Conservation (phyloP, 2,329 filamentous ascomycete species). For the Leptographium flavum region DNA sequence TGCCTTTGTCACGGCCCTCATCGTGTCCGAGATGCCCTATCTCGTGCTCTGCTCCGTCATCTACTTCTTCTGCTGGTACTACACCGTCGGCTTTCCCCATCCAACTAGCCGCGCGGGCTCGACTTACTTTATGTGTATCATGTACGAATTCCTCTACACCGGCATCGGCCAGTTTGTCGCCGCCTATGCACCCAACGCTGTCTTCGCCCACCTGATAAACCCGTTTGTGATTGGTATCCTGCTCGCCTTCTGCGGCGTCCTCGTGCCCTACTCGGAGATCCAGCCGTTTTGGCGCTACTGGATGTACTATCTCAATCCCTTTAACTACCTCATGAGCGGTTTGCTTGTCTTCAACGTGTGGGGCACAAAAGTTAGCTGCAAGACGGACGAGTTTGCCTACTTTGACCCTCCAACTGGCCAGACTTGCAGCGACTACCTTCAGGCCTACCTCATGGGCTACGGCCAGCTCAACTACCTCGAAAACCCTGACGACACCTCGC, state of each 20-base stretch:
- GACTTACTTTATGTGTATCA: conserved; percentile 38
- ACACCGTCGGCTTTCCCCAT: conserved; percentile 29
- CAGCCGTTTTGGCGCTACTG: conserved; percentile 54
- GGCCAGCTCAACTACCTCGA: conserved; percentile 36
- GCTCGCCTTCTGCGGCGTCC: conserved; percentile 59
- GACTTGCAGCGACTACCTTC: conserved; percentile 44
- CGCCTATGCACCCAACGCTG: conserved; percentile 45
- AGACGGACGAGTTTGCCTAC: conserved; percentile 31
- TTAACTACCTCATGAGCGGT: conserved; percentile 45
- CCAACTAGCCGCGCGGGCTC: conserved; percentile 39
- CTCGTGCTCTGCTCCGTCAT: conserved; percentile 30
- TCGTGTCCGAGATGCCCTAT: conserved; percentile 55
- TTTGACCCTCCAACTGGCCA: conserved; percentile 34
- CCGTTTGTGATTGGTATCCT: conserved; percentile 41
- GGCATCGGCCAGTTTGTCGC: conserved; percentile 48
- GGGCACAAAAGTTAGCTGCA: conserved; percentile 30
- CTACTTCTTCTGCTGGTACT: conserved; percentile 36
- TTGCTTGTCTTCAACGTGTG: conserved; percentile 38
- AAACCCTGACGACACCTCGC: conserved; percentile 42
- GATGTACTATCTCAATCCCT: conserved; percentile 48
- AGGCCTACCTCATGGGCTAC: conserved; percentile 31
- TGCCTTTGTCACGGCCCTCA: conserved; percentile 50
- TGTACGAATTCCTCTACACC: conserved; percentile 46
- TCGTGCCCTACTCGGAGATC: conserved; percentile 51
- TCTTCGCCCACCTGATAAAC: conserved; percentile 43